Evolutionary conservation across 2,329 filamentous ascomycete species (phyloP).

Genomic region (Colletotrichum lupini): DNA sequence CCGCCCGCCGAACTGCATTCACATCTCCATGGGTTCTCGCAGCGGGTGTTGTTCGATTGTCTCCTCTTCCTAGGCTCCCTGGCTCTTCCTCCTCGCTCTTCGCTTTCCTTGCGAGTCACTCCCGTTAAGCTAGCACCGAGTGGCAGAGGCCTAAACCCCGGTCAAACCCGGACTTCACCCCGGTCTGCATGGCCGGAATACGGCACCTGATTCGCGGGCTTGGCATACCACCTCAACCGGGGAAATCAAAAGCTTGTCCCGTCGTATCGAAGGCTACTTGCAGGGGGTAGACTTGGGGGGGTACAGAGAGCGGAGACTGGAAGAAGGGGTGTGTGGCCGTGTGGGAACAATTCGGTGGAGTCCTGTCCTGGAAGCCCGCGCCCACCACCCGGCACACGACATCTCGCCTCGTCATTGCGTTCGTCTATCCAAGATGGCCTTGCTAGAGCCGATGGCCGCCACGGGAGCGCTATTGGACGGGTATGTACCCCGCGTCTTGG

Average conservation of each 20-base stretch:
- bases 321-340: not conserved
- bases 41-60: not conserved
- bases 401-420: constrained; percentile 25
- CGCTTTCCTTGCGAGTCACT: not conserved
- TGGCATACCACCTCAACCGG: constrained; percentile 19
- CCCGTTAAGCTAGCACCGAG: not conserved
- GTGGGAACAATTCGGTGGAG: not conserved
- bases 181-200: constrained; percentile 9
- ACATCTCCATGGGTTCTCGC: not conserved
- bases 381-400: constrained; percentile 10
- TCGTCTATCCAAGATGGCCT: constrained; percentile 11
- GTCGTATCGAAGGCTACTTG: constrained; percentile 20
- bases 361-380: not conserved
- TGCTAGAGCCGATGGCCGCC: constrained; percentile 5
- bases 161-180: constrained; percentile 5
- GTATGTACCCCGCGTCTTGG: constrained; percentile 35
- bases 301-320: too few relatives aligned
- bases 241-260: constrained; percentile 33
- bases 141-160: not conserved
- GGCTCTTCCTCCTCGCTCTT: not conserved
- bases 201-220: constrained; percentile 31
- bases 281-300: constrained; percentile 2
- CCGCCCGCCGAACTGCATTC: constrained; percentile 10
- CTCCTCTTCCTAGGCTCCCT: not conserved
- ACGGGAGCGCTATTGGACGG: constrained; percentile 35